Conservation (phyloP, 2,329 filamentous ascomycete genomes). For the Macrophomina pseudophaseolina region DNA sequence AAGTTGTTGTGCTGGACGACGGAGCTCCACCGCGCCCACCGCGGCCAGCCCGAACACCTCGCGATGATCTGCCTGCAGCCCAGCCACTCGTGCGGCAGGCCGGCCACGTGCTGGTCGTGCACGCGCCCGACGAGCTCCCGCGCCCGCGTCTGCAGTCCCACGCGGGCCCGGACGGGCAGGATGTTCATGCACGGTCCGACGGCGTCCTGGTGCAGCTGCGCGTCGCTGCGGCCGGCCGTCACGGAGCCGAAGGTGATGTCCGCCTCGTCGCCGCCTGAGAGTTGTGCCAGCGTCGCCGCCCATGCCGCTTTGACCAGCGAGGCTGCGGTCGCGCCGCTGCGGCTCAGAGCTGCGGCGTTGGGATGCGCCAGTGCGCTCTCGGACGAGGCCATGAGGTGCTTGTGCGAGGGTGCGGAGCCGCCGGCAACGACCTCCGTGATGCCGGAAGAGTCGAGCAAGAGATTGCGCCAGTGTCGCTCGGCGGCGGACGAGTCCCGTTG, state of each 20-base stretch:
- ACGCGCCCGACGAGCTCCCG: not conserved
- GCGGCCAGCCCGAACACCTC: constrained; percentile 43
- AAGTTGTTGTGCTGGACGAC: constrained; percentile 36
- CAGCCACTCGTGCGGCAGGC: not conserved
- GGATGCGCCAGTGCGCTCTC: not conserved
- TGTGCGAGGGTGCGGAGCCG: not conserved
- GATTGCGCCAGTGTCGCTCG: not conserved
- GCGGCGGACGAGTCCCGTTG: not conserved
- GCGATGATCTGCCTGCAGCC: constrained; percentile 37
- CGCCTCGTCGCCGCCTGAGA: constrained; percentile 11
- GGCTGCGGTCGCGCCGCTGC: constrained; percentile 27
- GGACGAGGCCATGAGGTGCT: not conserved
- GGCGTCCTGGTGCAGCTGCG: constrained; percentile 42
- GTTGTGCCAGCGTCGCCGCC: constrained; percentile 39
- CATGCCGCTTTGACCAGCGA: constrained; percentile 49
- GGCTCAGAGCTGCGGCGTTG: not conserved
- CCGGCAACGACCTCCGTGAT: not conserved
- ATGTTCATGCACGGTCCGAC: constrained; percentile 39
- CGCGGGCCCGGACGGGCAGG: not conserved
- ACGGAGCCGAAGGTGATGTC: constrained; percentile 52
- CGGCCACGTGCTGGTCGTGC: not conserved
- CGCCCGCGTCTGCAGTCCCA: not conserved
- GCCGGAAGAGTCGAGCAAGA: not conserved
- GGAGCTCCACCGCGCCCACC: constrained; percentile 42
- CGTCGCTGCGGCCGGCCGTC: constrained; percentile 46